Conservation (phyloP, 2,329 filamentous ascomycete species). For the Tricladium varicosporioides region DNA sequence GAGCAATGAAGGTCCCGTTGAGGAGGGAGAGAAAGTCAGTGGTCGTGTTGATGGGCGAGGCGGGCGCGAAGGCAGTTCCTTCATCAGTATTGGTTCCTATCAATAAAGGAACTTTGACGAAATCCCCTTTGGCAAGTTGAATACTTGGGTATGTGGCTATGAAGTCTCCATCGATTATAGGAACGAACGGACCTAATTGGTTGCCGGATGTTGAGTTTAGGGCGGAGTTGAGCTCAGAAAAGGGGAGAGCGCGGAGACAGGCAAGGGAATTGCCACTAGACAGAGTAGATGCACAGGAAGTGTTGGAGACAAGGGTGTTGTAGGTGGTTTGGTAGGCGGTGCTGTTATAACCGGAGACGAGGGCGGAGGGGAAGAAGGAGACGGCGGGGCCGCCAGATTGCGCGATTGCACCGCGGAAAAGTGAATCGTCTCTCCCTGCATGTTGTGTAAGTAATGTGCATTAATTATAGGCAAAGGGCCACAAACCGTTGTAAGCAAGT, state of each 20-base stretch:
- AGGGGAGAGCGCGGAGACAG: conserved; percentile 32
- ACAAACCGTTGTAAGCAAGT: conserved; percentile 44
- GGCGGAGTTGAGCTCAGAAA: conserved; percentile 29
- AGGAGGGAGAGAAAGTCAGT: conserved; percentile 15
- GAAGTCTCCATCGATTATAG: conserved; percentile 39
- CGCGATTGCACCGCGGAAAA: conserved; percentile 50
- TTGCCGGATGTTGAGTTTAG: conserved; percentile 30
- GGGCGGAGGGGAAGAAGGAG: conserved; percentile 6
- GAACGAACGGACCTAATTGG: conserved; percentile 34
- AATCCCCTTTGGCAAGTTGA: conserved; percentile 46
- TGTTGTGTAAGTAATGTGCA: neutral
- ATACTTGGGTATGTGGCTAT: conserved; percentile 47
- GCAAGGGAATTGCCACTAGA: conserved; percentile 13
- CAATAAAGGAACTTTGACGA: conserved; percentile 43
- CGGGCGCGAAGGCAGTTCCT: conserved; percentile 40
- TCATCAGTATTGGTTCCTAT: conserved; percentile 39
- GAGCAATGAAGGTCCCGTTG: neutral
- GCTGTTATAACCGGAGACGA: conserved; percentile 15
- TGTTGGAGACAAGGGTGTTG: conserved; percentile 36
- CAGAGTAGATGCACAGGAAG: conserved; percentile 24
- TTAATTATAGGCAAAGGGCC: neutral
- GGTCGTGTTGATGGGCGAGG: conserved; percentile 28
- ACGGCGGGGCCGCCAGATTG: conserved; percentile 39
- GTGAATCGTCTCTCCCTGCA: conserved; percentile 48
- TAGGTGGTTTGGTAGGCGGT: conserved; percentile 26